Evolutionary conservation across 148 eudicot genomes (phyloP).

Genomic region (Drosera capensis): DNA sequence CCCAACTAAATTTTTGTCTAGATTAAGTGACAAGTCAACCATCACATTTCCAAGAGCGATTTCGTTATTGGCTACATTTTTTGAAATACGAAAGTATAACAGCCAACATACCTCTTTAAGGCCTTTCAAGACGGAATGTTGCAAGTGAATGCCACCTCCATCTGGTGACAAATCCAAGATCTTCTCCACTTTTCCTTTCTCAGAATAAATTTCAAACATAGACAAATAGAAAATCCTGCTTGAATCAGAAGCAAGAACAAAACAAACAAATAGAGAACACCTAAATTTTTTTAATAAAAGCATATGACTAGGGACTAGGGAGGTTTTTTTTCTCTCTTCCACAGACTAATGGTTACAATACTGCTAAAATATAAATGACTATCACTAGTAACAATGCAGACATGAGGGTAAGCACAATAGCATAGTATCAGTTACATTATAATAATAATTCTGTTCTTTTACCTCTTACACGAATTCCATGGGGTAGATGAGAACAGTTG

Average conservation of each 20-base stretch:
- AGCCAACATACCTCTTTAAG: slow-evolving; percentile 51
- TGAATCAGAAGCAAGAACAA: slow-evolving; percentile 2
- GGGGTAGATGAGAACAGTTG: slow-evolving; percentile 24
- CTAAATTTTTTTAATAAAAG: too few species aligned
- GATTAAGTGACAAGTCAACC: background rate
- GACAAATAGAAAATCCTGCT: slow-evolving; percentile 63
- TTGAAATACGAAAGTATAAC: background rate
- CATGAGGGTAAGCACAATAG: too few species aligned
- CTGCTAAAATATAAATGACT: too few species aligned
- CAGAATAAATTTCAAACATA: slow-evolving; percentile 58
- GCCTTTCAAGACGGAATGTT: slow-evolving; percentile 59
- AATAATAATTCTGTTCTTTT: slow-evolving; percentile 20
- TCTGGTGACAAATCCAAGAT: slow-evolving; percentile 52
- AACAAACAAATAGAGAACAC: background rate
- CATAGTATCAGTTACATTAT: too few species aligned
- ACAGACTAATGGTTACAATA: too few species aligned
- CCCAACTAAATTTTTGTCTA: too few species aligned
- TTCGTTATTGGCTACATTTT: background rate
- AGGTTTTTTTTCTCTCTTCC: too few species aligned
- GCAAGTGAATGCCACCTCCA: slow-evolving; percentile 44
- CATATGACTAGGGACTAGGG: too few species aligned
- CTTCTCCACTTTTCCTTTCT: slow-evolving; percentile 61
- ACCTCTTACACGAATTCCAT: slow-evolving; percentile 5
- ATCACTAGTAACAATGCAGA: too few species aligned
- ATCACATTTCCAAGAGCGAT: background rate